Evolutionary conservation across 1,139 yeast species (phyloP).

Genomic region (Blastobotrys serpentis): DNA sequence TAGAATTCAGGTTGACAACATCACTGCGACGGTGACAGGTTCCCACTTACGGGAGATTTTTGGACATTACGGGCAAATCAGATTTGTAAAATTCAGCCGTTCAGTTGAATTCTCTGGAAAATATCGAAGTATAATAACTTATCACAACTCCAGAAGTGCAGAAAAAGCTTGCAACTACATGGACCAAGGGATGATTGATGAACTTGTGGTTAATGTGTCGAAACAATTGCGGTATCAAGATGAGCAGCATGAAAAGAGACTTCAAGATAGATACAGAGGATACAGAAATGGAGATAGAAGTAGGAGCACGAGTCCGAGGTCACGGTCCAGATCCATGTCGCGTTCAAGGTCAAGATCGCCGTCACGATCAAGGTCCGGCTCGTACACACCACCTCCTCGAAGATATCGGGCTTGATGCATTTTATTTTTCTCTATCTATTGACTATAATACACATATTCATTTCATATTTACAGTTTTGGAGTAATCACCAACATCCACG

Average conservation of each 20-base stretch:
- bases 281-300: conserved; percentile 5
- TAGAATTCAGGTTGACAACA: background rate
- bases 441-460: background rate
- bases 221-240: conserved; percentile 16
- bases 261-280: conserved; percentile 15
- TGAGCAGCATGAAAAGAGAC: conserved; percentile 7
- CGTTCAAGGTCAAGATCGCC: conserved; percentile 3
- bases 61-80: conserved; percentile 30
- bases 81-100: conserved; percentile 23
- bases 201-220: conserved; percentile 23
- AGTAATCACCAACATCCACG: conserved; percentile 5
- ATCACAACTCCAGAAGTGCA: conserved; percentile 27
- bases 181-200: conserved; percentile 34
- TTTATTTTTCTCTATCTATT: no score
- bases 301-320: background rate
- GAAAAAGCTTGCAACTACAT: conserved; percentile 26
- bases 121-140: conserved; percentile 23
- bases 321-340: no score
- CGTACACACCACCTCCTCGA: conserved; percentile 9
- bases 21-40: background rate
- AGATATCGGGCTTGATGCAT: background rate
- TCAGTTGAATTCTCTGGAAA: conserved; percentile 12
- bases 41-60: conserved; percentile 29
- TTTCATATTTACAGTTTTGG: conserved; percentile 5
- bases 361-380: conserved; percentile 11